Evolutionary conservation across 2,329 filamentous ascomycete species (phyloP).

Genomic region (Drechslera avenae): DNA sequence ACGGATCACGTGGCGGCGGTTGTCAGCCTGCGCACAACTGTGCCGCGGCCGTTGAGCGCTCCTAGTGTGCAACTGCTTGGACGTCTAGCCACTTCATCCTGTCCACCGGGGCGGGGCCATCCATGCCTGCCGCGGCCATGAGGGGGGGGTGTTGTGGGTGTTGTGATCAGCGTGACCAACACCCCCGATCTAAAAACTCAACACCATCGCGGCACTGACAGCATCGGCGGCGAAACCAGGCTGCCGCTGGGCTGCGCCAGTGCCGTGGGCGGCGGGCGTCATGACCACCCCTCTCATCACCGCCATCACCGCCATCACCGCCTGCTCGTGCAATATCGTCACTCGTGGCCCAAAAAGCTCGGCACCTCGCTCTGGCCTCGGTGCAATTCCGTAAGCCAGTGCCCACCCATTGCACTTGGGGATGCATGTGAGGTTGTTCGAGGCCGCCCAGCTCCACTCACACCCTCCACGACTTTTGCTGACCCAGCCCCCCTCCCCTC

Average conservation of each 20-base stretch:
- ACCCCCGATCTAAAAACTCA: constrained; percentile 19
- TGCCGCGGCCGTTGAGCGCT: constrained; percentile 30
- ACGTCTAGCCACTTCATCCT: too few species aligned
- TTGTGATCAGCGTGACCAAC: constrained; percentile 23
- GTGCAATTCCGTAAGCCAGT: constrained; percentile 27
- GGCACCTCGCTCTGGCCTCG: constrained; percentile 23
- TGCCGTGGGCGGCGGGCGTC: constrained; percentile 19
- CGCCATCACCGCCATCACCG: neutral
- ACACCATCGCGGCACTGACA: constrained; percentile 21
- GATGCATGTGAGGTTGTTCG: constrained; percentile 19
- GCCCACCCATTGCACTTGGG: constrained; percentile 12
- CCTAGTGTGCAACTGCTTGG: neutral
- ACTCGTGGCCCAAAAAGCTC: constrained; percentile 26
- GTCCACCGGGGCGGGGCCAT: constrained; percentile 7
- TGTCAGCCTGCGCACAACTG: constrained; percentile 24
- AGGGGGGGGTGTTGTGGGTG: constrained; percentile 17
- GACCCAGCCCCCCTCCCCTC: constrained; percentile 12
- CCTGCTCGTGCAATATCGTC: constrained; percentile 26
- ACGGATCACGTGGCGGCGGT: constrained; percentile 31
- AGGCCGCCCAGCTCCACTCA: constrained; percentile 20
- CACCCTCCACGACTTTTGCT: constrained; percentile 14
- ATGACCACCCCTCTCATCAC: constrained; percentile 14
- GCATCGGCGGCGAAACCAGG: constrained; percentile 22
- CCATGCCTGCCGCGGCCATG: neutral
- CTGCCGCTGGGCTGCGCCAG: neutral